Percentiles rank a stretch among this genome's conserved stretches.
These are phyloP conservation scores for Tuber borchii DNA, from an alignment of 495 filamentous ascomycete genomes.

Conservation along the genomic window DNA sequence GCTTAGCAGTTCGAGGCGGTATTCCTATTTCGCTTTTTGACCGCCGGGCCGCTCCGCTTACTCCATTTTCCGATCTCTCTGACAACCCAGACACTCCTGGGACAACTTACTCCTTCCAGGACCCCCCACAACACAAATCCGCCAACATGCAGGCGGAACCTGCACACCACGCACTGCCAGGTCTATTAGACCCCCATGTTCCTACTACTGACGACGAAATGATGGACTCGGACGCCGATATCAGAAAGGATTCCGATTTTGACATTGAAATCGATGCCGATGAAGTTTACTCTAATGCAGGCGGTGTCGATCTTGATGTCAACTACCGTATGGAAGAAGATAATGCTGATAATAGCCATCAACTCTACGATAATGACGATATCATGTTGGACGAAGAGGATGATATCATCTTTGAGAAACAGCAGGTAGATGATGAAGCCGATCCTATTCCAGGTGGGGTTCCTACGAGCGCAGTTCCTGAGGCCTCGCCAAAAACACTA, in stretches of 20 bases:
- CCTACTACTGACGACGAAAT: conserved; percentile 38
- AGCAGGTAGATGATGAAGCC: conserved; percentile 9
- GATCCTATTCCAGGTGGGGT: not conserved
- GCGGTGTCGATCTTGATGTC: conserved; percentile 32
- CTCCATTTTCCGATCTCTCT: conserved; percentile 26
- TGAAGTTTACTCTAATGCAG: conserved; percentile 32
- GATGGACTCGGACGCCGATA: conserved; percentile 40
- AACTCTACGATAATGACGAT: conserved; percentile 37
- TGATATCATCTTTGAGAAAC: conserved; percentile 25
- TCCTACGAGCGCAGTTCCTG: not conserved
- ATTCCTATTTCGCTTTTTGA: conserved; percentile 21
- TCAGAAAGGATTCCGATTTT: conserved; percentile 36
- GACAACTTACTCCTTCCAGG: conserved; percentile 39
- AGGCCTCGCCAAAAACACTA: not conserved
- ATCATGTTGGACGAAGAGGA: conserved; percentile 41
- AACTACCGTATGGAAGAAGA: conserved; percentile 41
- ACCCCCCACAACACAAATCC: conserved; percentile 16
- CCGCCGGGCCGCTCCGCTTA: conserved; percentile 12
- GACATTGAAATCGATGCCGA: conserved; percentile 39
- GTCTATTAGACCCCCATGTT: not conserved
- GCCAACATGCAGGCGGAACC: conserved; percentile 31
- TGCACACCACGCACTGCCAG: conserved; percentile 9
- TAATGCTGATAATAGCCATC: conserved; percentile 21
- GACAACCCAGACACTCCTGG: conserved; percentile 35
- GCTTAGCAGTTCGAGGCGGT: conserved; percentile 17